Evolutionary conservation across 148 eudicot genomes (phyloP), one percentile per base, ranked within the genome.

Genomic region (Amaranthus palmeri): DNA sequence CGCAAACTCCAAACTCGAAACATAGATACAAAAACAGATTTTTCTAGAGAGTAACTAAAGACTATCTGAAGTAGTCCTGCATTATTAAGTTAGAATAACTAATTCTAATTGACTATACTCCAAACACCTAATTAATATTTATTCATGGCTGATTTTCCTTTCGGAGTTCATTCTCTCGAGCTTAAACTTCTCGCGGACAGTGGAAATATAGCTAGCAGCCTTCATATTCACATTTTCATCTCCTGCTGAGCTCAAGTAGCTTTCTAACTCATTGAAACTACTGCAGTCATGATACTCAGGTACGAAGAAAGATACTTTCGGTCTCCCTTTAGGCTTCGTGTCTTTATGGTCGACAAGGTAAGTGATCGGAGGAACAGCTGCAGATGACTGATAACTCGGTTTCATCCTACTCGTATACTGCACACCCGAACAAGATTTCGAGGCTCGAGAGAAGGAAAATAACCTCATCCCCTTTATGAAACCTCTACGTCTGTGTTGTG

Each of bases 201-300:
- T 68, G 25, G 85, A 81, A 11, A 90, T 90, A 59, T 90, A 90
- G 8, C 60, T 81, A 2, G 83, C 75, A 4, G 96, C 92, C 61
- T 84, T 85, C 64, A 83, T 75, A 77, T 90, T 85, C 2, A 85
- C 90, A n/a, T 70, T 55, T 62, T 86, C 88, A 41, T 89, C 86
- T 0, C 50, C 89, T 11, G 62, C 64, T 14, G 69, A 57, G 18
- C 76, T 75, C 11, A 55, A 82, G 54, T 73, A 76, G 48, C 71
- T 81, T 11, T 85, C 88, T 58, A 76, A 65, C 42, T 71, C 65
- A 52, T 59, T 64, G 40, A 69, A 76, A 2, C 78, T 63, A 13
- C 65, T 81, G 56, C 12, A 54, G 1, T 64, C 61, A 14, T 25
- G 36, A 2, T 18, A 54, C 4, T 75, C 74, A 0, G 79, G 80